Evolutionary conservation across 306 rosid species (phyloP).

Genomic region (Aeschynomene evenia): DNA sequence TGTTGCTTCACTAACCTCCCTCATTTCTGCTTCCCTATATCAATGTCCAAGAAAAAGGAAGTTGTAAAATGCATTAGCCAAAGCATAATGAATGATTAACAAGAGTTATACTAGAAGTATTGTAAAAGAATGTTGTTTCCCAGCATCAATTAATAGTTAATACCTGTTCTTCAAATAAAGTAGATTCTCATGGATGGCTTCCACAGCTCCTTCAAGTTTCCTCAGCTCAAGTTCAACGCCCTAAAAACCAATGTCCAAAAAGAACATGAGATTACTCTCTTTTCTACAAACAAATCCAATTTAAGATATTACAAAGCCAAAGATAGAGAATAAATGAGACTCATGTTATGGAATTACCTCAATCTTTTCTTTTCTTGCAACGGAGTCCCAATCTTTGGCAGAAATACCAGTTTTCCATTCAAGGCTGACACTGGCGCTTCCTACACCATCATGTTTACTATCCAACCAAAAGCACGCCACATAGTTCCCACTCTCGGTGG

Average conservation of each 20-base stretch:
- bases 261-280: neutral
- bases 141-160: too few relatives aligned
- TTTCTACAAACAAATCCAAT: neutral
- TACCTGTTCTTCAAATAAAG: slow-evolving; percentile 49
- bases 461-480: slow-evolving; percentile 55
- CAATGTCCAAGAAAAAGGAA: slow-evolving; percentile 28
- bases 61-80: slow-evolving; percentile 10
- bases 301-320: slow-evolving; percentile 1
- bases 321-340: neutral
- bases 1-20: slow-evolving; percentile 59
- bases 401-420: slow-evolving; percentile 61
- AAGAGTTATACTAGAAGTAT: too few relatives aligned
- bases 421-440: slow-evolving; percentile 38
- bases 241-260: slow-evolving; percentile 32
- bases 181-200: slow-evolving; percentile 54
- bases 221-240: slow-evolving; percentile 63
- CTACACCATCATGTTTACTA: slow-evolving; percentile 26
- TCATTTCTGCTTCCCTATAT: slow-evolving; percentile 63
- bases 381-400: slow-evolving; percentile 58
- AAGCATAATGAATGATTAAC: neutral
- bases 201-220: slow-evolving; percentile 57
- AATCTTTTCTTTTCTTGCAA: slow-evolving; percentile 54
- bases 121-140: slow-evolving; percentile 3
- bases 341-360: slow-evolving; percentile 35
- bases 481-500: slow-evolving; percentile 51